These are phyloP conservation scores for Paramecium primaurelia DNA, from an alignment of 73 alveolate genomes.

Conservation along the genomic window DNA sequence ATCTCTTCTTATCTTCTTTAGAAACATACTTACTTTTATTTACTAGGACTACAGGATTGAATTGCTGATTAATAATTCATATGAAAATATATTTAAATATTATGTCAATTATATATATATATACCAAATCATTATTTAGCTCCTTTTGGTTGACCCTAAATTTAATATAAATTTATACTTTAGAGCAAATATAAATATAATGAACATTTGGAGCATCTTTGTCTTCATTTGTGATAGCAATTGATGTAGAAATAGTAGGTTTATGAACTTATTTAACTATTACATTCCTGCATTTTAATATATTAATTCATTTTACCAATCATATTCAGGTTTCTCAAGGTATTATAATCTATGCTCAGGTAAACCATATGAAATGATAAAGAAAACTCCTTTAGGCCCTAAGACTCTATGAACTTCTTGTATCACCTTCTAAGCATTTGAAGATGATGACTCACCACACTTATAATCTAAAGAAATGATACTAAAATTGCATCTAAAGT, in stretches of 20 bases:
- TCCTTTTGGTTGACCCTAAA: slow-evolving; percentile 7
- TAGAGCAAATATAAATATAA: slow-evolving; percentile 86
- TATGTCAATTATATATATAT: neutral
- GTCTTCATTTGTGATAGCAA: slow-evolving; percentile 90
- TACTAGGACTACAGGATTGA: neutral
- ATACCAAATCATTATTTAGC: neutral
- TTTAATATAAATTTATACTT: neutral
- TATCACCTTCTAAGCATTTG: slow-evolving; percentile 88
- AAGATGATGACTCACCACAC: slow-evolving; percentile 96
- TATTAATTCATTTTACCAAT: slow-evolving; percentile 54
- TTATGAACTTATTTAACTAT: slow-evolving; percentile 88
- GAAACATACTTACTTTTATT: neutral
- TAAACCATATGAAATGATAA: slow-evolving; percentile 91
- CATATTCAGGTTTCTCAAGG: slow-evolving; percentile 84
- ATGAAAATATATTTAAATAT: neutral
- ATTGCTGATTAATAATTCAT: neutral
- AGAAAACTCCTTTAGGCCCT: slow-evolving; percentile 92
- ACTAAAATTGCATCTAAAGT: slow-evolving; percentile 89
- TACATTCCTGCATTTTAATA: slow-evolving; percentile 42
- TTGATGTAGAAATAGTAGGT: slow-evolving; percentile 84
- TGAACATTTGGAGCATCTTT: slow-evolving; percentile 92
- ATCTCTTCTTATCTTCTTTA: neutral
- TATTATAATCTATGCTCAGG: slow-evolving; percentile 87
- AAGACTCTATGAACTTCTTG: slow-evolving; percentile 90
- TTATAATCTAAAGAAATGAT: neutral